These are phyloP conservation scores for Venturia pyrina DNA, from an alignment of 2,329 filamentous ascomycete genomes.

Conservation along the genomic window DNA sequence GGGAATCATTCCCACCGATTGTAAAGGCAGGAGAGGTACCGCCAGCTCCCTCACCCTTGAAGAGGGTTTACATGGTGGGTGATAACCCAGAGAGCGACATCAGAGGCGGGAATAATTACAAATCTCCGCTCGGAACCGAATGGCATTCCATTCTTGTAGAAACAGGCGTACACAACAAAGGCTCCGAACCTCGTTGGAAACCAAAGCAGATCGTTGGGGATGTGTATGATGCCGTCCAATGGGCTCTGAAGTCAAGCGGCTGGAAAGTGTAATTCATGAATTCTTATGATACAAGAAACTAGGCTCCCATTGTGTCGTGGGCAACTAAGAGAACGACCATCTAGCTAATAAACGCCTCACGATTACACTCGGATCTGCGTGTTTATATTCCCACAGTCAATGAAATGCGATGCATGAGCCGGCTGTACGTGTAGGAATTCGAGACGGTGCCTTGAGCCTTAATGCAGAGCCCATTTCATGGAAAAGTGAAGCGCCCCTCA, in stretches of 20 bases:
- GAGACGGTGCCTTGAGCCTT: too few relatives aligned
- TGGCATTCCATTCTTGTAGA: slow-evolving; percentile 72
- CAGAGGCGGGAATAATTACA: slow-evolving; percentile 68
- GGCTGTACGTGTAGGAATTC: too few relatives aligned
- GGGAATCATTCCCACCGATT: slow-evolving; percentile 15
- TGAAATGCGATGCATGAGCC: too few relatives aligned
- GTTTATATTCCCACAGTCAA: too few relatives aligned
- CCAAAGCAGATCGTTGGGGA: slow-evolving; percentile 61
- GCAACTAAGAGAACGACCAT: neutral
- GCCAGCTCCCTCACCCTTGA: slow-evolving; percentile 37
- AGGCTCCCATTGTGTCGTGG: neutral
- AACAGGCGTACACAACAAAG: slow-evolving; percentile 64
- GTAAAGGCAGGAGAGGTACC: neutral
- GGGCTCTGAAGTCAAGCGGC: slow-evolving; percentile 53
- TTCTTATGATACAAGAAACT: neutral
- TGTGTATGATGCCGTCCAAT: slow-evolving; percentile 67
- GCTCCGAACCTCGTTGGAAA: slow-evolving; percentile 44
- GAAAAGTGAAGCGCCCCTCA: neutral
- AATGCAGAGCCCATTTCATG: neutral
- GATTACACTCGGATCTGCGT: neutral
- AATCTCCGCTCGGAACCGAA: slow-evolving; percentile 54
- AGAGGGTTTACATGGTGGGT: slow-evolving; percentile 86
- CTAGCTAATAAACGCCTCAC: neutral
- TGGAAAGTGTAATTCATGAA: slow-evolving; percentile 19
- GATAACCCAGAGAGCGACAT: slow-evolving; percentile 71